Percentiles rank a stretch among this genome's conserved stretches.
Conservation (phyloP, 2,329 filamentous ascomycete genomes). For the Aspergillus sp. region DNA sequence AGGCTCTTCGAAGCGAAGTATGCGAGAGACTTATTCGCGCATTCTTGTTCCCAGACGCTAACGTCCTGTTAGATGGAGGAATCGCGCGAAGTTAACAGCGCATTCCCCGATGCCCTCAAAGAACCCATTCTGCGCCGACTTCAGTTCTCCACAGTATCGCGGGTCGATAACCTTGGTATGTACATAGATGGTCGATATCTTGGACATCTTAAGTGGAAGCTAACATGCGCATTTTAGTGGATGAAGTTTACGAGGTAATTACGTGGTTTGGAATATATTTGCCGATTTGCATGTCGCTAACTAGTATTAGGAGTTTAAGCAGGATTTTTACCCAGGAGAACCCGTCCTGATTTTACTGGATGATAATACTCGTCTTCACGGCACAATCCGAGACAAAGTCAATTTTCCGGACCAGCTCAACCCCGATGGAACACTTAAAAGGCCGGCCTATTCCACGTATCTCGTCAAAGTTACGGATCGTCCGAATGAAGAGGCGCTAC, state of each 20-base stretch:
- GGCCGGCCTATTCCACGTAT: conserved; percentile 73
- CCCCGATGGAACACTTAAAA: conserved; percentile 69
- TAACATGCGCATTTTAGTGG: conserved; percentile 43
- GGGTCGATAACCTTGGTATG: conserved; percentile 78
- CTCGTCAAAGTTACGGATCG: conserved; percentile 73
- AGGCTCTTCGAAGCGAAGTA: conserved; percentile 89
- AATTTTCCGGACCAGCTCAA: conserved; percentile 63
- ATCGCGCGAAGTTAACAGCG: conserved; percentile 83
- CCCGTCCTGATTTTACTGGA: conserved; percentile 72
- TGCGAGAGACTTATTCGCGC: conserved; percentile 33
- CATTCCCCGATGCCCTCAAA: conserved; percentile 88
- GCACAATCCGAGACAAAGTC: conserved; percentile 81
- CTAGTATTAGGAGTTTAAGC: conserved; percentile 66
- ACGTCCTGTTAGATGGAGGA: conserved; percentile 65
- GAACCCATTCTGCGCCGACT: conserved; percentile 87
- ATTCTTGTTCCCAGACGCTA: conserved; percentile 6
- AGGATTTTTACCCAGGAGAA: conserved; percentile 89
- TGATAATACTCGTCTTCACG: conserved; percentile 69
- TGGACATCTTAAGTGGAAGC: conserved; percentile 11
- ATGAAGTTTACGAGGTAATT: conserved; percentile 53
- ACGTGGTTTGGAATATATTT: neutral
- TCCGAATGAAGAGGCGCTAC: conserved; percentile 70
- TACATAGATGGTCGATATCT: conserved; percentile 6
- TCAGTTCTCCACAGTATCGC: conserved; percentile 84
- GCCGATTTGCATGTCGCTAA: conserved; percentile 14